Evolutionary conservation across 805 yeast species (phyloP), one percentile per base, ranked within the genome.

Genomic region (Lachancea quebecensis): DNA sequence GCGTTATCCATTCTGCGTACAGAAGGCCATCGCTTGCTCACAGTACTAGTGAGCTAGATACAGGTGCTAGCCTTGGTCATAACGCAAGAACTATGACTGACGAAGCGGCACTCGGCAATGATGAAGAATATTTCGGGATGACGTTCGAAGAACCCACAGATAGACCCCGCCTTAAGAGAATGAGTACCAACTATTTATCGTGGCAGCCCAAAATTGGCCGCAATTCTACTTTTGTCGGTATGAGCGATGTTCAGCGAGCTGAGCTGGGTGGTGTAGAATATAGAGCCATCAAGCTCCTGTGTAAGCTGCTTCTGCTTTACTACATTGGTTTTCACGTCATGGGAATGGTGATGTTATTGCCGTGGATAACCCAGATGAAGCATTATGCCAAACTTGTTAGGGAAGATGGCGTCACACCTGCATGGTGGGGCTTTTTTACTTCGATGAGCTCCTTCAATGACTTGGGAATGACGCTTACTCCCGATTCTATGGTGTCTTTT

Each of bases 201-300:
- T 89, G 95, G 87, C 76, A 75, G 29, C 97, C 98, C 2, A 85
- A 93, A 0, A 75, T 93, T 31, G 98, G 96, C 10, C 76, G 97
- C 63, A 93, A 93, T 64, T 91, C 98, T 0, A 82, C 90, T 0
- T 93, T 93, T 70, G 84, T 88, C 2, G 84, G 84, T 12, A 64
- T 93, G 36, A 79, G 87, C 2, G 86, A 81, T 32, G 81, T 75
- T 18, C 98, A 93, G 62, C 89, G 87, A 57, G 95, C 85, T 48
- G 99, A 93, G 62, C 68, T 93, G 33, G 99, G 99, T 33, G 99
- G 99, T 41, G 96, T 93, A 12, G 99, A 93, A 59, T 93, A 93
- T 61, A 75, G 97, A 37, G 88, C 99, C 0, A 74, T 86, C 47
- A 88, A 88, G 58, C 67, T 89, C 9, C 67, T 93, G 46, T 78